phyloP scores from a whole-genome alignment of 768 basidiomycete genomes.

The Scleroderma bovista region DNA sequence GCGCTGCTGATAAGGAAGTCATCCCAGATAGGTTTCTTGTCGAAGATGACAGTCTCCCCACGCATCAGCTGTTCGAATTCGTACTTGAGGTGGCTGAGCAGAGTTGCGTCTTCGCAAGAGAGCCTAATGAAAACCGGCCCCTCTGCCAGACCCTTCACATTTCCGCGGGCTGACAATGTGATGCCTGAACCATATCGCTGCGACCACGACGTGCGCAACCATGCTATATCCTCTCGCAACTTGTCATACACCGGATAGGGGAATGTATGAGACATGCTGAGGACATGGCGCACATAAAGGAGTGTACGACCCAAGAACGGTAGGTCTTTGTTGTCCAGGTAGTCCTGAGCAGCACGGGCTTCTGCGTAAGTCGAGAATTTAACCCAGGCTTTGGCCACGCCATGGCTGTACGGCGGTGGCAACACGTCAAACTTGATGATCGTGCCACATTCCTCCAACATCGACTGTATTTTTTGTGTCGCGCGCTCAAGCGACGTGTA shows the following conservation, averaged over 20 bases:
- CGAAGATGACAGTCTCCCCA: conserved; percentile 52
- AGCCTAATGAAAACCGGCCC: conserved; percentile 39
- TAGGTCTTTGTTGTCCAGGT: conserved; percentile 44
- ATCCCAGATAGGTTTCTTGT: conserved; percentile 60
- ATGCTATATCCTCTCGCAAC: conserved; percentile 40
- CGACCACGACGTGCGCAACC: conserved; percentile 36
- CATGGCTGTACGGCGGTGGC: conserved; percentile 47
- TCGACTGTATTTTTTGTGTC: conserved; percentile 31
- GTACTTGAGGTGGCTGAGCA: conserved; percentile 51
- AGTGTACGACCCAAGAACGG: conserved; percentile 39
- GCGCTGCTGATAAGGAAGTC: conserved; percentile 44
- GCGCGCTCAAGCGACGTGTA: conserved; percentile 33
- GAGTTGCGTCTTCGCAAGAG: conserved; percentile 42
- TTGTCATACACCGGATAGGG: conserved; percentile 32
- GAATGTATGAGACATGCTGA: conserved; percentile 45
- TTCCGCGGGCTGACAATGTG: conserved; percentile 19
- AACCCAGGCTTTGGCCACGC: conserved; percentile 49
- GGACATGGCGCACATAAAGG: conserved; percentile 49
- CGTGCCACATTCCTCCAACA: conserved; percentile 35
- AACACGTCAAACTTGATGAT: conserved; percentile 39
- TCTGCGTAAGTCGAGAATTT: conserved; percentile 46
- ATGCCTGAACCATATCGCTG: conserved; percentile 26
- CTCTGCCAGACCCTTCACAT: background rate
- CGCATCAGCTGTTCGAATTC: conserved; percentile 57
- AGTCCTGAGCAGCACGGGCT: conserved; percentile 46